These are phyloP conservation scores for Paecilomyces dactylethromorphus DNA, from an alignment of 2,329 filamentous ascomycete genomes.

Conservation along the genomic window DNA sequence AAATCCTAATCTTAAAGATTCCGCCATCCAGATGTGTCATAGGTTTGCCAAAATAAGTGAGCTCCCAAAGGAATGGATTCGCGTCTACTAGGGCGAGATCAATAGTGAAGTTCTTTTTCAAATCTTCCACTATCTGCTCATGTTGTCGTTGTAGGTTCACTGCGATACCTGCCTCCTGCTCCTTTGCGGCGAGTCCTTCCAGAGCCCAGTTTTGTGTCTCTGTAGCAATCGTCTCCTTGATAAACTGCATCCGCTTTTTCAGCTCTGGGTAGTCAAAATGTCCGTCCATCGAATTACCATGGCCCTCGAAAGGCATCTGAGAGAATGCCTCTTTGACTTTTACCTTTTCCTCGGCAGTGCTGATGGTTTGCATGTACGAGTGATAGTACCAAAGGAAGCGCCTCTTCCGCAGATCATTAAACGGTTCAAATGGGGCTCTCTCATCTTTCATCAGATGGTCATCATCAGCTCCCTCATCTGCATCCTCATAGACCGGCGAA, in stretches of 20 bases:
- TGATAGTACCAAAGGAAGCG: slow-evolving; percentile 96
- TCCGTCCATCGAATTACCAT: slow-evolving; percentile 76
- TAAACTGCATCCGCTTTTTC: slow-evolving; percentile 58
- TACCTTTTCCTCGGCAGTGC: slow-evolving; percentile 56
- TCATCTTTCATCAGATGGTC: slow-evolving; percentile 40
- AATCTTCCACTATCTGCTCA: slow-evolving; percentile 70
- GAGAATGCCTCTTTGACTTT: slow-evolving; percentile 59
- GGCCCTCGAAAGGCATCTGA: slow-evolving; percentile 82
- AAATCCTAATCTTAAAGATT: slow-evolving; percentile 73
- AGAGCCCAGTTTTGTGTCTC: slow-evolving; percentile 67
- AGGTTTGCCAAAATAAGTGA: slow-evolving; percentile 85
- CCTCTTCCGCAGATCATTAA: slow-evolving; percentile 83
- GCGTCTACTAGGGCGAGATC: slow-evolving; percentile 68
- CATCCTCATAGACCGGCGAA: slow-evolving; percentile 26
- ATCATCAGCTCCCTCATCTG: slow-evolving; percentile 32
- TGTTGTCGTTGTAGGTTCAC: slow-evolving; percentile 78
- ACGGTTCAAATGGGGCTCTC: slow-evolving; percentile 66
- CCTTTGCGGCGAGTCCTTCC: slow-evolving; percentile 58
- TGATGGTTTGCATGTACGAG: slow-evolving; percentile 68
- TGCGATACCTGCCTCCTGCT: slow-evolving; percentile 66
- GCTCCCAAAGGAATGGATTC: slow-evolving; percentile 83
- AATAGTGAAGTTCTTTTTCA: slow-evolving; percentile 67
- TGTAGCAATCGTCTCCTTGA: slow-evolving; percentile 64
- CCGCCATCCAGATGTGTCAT: slow-evolving; percentile 93
- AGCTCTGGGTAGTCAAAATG: slow-evolving; percentile 75